Conservation (phyloP, 768 basidiomycete genomes). For the Wakefieldia striispora region DNA sequence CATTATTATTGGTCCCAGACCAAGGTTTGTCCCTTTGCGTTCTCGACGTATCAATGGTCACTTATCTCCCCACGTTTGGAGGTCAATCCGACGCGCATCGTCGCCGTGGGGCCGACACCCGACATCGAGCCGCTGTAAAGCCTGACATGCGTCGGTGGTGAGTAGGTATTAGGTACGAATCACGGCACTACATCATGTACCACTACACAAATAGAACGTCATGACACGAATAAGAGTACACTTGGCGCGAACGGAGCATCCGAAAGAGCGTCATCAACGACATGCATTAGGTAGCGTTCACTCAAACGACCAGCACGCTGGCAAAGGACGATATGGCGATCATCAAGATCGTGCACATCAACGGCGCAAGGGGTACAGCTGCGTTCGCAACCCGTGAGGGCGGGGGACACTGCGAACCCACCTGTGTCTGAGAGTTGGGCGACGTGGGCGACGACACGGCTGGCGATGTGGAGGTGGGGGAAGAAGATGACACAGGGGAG, state of each 20-base stretch:
- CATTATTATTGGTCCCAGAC: constrained; percentile 40
- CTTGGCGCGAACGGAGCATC: not conserved
- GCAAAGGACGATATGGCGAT: constrained; percentile 24
- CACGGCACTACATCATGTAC: not conserved
- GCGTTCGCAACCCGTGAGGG: constrained; percentile 2
- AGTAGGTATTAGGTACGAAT: not conserved
- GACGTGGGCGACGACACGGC: not conserved
- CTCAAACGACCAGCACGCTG: constrained; percentile 27
- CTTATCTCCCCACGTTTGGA: constrained; percentile 28
- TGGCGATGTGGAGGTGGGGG: not conserved
- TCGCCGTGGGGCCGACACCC: constrained; percentile 73
- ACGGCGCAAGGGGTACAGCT: constrained; percentile 10
- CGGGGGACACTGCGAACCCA: constrained; percentile 25
- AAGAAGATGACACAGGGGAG: not conserved
- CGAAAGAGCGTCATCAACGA: not conserved
- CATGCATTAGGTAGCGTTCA: not conserved
- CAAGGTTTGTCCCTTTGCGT: constrained; percentile 11
- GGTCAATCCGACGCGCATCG: constrained; percentile 78
- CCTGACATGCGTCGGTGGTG: not conserved
- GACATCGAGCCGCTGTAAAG: constrained; percentile 58
- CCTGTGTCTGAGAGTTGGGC: constrained; percentile 17
- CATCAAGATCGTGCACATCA: constrained; percentile 26
- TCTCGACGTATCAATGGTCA: not conserved
- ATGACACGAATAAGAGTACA: too few relatives aligned
- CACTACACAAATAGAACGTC: constrained; percentile 1